Base-by-base conservation (phyloP, 257 asterid genomes). In the Dorcoceras hygrometricum region DNA sequence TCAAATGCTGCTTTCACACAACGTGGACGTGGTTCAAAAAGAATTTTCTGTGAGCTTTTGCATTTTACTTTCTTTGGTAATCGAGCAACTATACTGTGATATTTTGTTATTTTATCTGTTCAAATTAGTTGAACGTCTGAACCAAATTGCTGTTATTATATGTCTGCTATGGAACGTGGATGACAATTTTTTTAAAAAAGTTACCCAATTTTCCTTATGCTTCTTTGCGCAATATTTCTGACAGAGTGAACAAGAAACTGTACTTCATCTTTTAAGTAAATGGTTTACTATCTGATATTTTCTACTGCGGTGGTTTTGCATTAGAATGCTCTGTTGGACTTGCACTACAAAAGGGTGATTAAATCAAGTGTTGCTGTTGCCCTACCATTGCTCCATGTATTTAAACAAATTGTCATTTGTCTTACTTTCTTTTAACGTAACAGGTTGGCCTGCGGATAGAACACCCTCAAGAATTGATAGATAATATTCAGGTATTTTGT, bases 401-500 rank as follows among this genome's bases (percentile, higher is more conserved):
- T 28, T 57, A 48, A 60, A 51, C 31, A 19, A 56, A 28, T 53
- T 50, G 31, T 19, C 50, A 19, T 70, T 24, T 23, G 20, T 29
- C 19, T 54, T 57, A 18, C 24, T 71, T 70, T 69, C 53, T 55
- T 56, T 53, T 23, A 56, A 48, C 51, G 19, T 68, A 59, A 70
- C 83, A 90, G 95, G 96, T 93, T 23, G 99, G 99, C 54, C 80
- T 93, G 78, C 91, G 99, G 60, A 69, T 88, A 66, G 99, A 93
- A 83, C 99, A 93, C 81, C 99, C 97, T 69, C 99, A 90, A 74
- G 89, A 85, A 77, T 65, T 93, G 83, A 85, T 90, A 66, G 84
- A 93, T 79, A 77, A 77, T 75, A 93, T 93, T 69, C 97, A 93
- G 96, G 98, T 93, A 59, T 2, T 77, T 73, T 1, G 25, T 46